Conservation (phyloP, 352 stramenopile genomes). For the Pythium sp. region DNA sequence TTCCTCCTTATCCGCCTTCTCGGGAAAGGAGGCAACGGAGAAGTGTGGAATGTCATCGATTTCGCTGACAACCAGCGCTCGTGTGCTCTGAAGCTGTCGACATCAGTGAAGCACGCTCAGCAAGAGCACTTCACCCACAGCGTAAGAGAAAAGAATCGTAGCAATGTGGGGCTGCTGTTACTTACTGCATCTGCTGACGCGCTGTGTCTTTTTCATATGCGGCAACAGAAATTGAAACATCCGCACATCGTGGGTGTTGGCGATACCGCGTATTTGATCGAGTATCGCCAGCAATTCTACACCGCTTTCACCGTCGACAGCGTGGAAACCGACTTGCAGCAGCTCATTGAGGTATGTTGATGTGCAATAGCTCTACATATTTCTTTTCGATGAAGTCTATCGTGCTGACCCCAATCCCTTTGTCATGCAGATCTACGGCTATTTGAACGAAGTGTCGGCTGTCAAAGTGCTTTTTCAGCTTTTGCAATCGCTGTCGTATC, state of each 20-base stretch:
- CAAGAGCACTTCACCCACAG: constrained; percentile 72
- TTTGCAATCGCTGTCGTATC: constrained; percentile 61
- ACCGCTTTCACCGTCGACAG: constrained; percentile 76
- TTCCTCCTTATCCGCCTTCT: constrained; percentile 64
- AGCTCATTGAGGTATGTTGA: constrained; percentile 56
- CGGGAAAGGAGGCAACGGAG: constrained; percentile 73
- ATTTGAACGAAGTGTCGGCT: constrained; percentile 57
- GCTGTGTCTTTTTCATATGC: not conserved
- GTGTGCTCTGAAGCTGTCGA: constrained; percentile 73
- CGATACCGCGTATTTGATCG: constrained; percentile 51
- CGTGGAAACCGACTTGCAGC: constrained; percentile 68
- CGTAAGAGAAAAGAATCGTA: constrained; percentile 34
- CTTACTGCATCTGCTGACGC: not conserved
- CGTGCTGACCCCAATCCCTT: not conserved
- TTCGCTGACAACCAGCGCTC: constrained; percentile 57
- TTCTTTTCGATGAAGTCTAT: not conserved
- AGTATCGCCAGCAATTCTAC: constrained; percentile 69
- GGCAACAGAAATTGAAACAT: constrained; percentile 59
- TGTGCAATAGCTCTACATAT: no score
- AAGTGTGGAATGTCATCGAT: constrained; percentile 82
- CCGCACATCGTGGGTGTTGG: constrained; percentile 67
- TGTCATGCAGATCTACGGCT: constrained; percentile 42
- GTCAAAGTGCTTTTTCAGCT: constrained; percentile 68
- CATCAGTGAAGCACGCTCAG: constrained; percentile 63
- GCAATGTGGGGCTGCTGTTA: not conserved